Evolutionary conservation across 2,329 filamentous ascomycete genomes (phyloP), one percentile per base, ranked within the genome.

Genomic region (Paecilomyces variotii): DNA sequence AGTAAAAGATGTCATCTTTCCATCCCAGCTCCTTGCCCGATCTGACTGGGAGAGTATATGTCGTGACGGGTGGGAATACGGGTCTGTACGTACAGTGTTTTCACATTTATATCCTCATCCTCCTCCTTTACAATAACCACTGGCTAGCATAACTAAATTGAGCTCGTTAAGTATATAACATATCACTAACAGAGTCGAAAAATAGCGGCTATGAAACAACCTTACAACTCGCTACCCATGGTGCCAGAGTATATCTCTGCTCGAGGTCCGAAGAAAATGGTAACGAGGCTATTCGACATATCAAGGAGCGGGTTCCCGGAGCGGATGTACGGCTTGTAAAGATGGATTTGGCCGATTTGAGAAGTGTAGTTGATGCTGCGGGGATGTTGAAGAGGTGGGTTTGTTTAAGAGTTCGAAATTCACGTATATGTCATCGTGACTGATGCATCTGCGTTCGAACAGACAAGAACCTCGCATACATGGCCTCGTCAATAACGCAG

Each of bases 11-110:
- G 39, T n/a, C 39, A 45, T 9, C 39, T 9, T 56, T 56, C 5
- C 26, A 50, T 4, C 55, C 39, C 4, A 27, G 51, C 9, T 50
- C 6, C n/a, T 4, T 56, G 24, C 39, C 55, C 0, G 26, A 56
- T 26, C 30, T 56, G 32, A 51, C 10, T 9, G 76, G 73, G 28
- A 76, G 73, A 64, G 71, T 78, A 11, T 78, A 70, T 58, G 67
- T 79, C 50, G 74, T 79, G 60, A 79, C 76, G 9, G 76, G 76
- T 28, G 75, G 75, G 0, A 79, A 77, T 59, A 70, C 75, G 19
- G 77, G 76, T 63, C 76, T 78, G 74, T 76, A 65, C 64, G 74
- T 70, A 57, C 61, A 49, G 30, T 32, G 11, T 32, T 19, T 32
- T 57, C 30, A 58, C 55, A 59, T n/a, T 32, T 30, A 32, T 32